phyloP scores from a whole-genome alignment of 169 alveolate genomes.

The Babesia caballi region DNA sequence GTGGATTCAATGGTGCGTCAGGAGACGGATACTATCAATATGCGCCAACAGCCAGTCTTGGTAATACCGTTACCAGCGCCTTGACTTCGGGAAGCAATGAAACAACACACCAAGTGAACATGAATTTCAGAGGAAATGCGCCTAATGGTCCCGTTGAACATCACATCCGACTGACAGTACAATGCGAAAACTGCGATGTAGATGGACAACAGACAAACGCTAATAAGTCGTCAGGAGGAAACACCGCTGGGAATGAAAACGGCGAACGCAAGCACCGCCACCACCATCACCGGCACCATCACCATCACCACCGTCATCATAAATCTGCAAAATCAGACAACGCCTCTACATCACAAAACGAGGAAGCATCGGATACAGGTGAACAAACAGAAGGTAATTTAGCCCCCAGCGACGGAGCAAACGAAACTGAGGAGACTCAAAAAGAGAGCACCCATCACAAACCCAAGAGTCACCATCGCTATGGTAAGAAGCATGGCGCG shows the following conservation, averaged over 20 bases:
- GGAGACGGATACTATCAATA: too few species aligned
- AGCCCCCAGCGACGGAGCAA: neutral
- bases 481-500: too few species aligned
- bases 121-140: neutral
- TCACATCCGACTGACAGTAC: neutral
- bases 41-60: too few species aligned
- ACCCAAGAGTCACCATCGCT: neutral
- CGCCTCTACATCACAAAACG: neutral
- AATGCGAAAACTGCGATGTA: slow-evolving; percentile 13
- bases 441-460: neutral
- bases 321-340: neutral
- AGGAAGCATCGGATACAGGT: neutral
- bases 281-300: neutral
- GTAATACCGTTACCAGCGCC: too few species aligned
- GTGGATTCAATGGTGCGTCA: too few species aligned
- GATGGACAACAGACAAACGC: too few species aligned
- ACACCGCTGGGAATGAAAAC: too few species aligned
- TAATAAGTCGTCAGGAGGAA: too few species aligned
- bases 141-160: neutral
- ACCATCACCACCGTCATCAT: neutral
- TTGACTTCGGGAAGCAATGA: too few species aligned
- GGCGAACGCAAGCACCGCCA: neutral
- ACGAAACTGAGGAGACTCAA: neutral
- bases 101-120: neutral
- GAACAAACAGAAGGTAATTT: neutral